Evolutionary conservation across 768 basidiomycete species (phyloP).

Genomic region (Lentinula aciculospora): DNA sequence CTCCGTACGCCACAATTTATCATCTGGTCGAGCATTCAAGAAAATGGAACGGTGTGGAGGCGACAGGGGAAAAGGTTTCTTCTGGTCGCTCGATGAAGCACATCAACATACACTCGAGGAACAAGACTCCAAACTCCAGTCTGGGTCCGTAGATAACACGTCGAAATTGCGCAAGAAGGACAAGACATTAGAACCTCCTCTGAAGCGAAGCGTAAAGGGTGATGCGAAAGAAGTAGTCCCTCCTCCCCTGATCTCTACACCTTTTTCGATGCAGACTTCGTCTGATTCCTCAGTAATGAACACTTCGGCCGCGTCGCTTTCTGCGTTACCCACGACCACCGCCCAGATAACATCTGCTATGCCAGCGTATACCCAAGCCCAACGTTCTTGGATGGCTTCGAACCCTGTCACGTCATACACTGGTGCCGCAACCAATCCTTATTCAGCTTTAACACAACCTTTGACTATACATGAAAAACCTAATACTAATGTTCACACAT

Average conservation of each 20-base stretch:
- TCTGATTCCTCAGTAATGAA: constrained; percentile 15
- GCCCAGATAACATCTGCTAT: neutral
- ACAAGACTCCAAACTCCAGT: constrained; percentile 53
- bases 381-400: neutral
- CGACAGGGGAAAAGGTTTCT: constrained; percentile 87
- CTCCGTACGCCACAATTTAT: constrained; percentile 93
- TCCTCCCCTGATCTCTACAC: constrained; percentile 64
- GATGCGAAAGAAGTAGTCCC: constrained; percentile 57
- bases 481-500: constrained; percentile 12
- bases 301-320: constrained; percentile 11
- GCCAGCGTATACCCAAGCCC: neutral
- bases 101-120: constrained; percentile 57
- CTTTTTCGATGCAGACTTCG: constrained; percentile 44
- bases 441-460: constrained; percentile 28
- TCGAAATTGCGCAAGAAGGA: constrained; percentile 53
- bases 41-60: constrained; percentile 84
- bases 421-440: constrained; percentile 34
- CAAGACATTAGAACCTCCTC: constrained; percentile 54
- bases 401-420: constrained; percentile 32
- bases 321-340: constrained; percentile 3
- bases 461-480: constrained; percentile 28
- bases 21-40: constrained; percentile 85
- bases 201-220: constrained; percentile 67
- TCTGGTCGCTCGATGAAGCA: constrained; percentile 86
- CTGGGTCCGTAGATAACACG: constrained; percentile 24